These are phyloP conservation scores for Coix lacrymajobi DNA, from an alignment of 176 grass and related monocot genomes.

Conservation along the genomic window DNA sequence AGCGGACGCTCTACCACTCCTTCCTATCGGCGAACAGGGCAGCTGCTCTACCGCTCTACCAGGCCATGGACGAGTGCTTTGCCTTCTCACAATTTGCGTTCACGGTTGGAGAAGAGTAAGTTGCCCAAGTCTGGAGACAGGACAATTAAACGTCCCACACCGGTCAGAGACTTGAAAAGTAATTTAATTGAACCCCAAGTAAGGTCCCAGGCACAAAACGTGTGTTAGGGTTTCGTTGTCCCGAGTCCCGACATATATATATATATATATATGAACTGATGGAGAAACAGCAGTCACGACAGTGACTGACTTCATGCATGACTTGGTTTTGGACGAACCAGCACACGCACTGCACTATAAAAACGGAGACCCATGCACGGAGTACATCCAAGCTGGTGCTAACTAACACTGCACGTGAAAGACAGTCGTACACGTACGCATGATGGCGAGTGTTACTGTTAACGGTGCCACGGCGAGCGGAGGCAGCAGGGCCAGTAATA, in stretches of 20 bases:
- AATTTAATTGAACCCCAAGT: neutral
- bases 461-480: neutral
- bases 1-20: slow-evolving; percentile 79
- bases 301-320: neutral
- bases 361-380: neutral
- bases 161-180: neutral
- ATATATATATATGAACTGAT: neutral
- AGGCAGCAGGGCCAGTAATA: neutral
- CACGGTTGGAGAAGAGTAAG: too few relatives aligned
- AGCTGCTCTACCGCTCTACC: too few relatives aligned
- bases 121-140: neutral
- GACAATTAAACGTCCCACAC: neutral
- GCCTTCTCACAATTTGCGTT: too few relatives aligned
- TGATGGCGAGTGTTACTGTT: neutral
- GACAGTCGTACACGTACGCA: neutral
- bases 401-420: neutral
- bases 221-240: neutral
- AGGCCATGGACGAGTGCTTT: too few relatives aligned
- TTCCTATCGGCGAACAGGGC: slow-evolving; percentile 90
- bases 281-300: neutral
- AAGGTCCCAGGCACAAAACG: neutral
- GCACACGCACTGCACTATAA: neutral
- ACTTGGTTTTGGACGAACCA: neutral
- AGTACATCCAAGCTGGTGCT: neutral
- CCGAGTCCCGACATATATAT: too few relatives aligned